Evolutionary conservation across 1,284 basidiomycete species (phyloP), one percentile per base, ranked within the genome.

Genomic region (Pholiota adiposa): DNA sequence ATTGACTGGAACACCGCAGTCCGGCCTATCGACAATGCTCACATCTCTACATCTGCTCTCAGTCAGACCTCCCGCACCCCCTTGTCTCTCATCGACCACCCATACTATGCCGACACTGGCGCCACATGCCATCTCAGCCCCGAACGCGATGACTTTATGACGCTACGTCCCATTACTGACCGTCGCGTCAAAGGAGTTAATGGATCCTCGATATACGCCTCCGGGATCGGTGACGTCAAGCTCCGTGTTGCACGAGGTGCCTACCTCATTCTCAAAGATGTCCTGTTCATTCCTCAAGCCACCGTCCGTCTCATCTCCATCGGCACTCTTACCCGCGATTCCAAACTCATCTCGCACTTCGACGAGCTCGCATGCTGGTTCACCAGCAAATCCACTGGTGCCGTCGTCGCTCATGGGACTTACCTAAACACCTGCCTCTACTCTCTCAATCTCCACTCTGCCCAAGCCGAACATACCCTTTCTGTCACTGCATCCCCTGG

Each of bases 61-160:
- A 38, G 14, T 12, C 36, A 38, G 14, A 14, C 36, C 12, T 11
- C 12, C 36, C 7, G 36, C 36, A 38, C 36, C 14, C 36, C 6
- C 6, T 9, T 38, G 4, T 58, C 58, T 4, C 34, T 59, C 6
- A 44, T 46, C 2, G 19, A 40, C 16, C 41, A 41, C 43, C 69
- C 67, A 7, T 77, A 74, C 62, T 62, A 66, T 34, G 53, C 75
- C 2, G 72, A 77, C 61, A 68, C 70, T 4, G 73, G 73, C 1
- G 71, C 73, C 0, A 67, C 72, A 0, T 53, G 62, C 2, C 72
- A 76, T 54, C 64, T 77, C 3, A 70, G 70, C 0, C 71, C 72
- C 0, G 56, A 67, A 1, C 49, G 51, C 0, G 19, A 51, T 0
- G 72, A 78, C 51, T 78, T 79, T 62, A 27, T 58, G 2, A 41